Percentiles rank a stretch among this genome's conserved stretches.
These are phyloP conservation scores for Fusarium anthophilum DNA, from an alignment of 2,329 filamentous ascomycete species.

Conservation along the genomic window DNA sequence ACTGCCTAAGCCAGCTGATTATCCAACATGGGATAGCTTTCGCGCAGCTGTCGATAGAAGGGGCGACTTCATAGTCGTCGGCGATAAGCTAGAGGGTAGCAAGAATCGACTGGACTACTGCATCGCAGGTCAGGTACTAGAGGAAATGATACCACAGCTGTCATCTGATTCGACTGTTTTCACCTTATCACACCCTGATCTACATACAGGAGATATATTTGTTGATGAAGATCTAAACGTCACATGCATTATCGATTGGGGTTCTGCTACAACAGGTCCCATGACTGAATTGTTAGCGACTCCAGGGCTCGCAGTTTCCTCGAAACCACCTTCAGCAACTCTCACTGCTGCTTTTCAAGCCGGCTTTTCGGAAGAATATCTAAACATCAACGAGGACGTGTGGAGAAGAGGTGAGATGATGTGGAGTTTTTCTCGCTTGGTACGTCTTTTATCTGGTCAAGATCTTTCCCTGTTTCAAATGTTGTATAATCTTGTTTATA, in stretches of 20 bases:
- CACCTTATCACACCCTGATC: background rate
- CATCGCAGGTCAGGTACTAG: background rate
- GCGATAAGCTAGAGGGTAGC: background rate
- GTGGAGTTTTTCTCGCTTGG: conserved; percentile 24
- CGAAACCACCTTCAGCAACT: background rate
- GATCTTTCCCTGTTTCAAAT: conserved; percentile 21
- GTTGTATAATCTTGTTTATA: conserved; percentile 17
- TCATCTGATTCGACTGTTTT: accelerated
- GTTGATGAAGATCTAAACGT: background rate
- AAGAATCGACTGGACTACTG: background rate
- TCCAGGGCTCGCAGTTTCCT: background rate
- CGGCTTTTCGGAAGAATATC: background rate
- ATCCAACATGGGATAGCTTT: background rate
- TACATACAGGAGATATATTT: background rate
- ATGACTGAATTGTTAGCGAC: background rate
- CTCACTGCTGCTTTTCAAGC: background rate
- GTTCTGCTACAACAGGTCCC: background rate
- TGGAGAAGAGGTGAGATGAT: conserved; percentile 14
- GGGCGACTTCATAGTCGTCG: background rate
- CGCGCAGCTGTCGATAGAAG: background rate
- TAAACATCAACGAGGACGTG: background rate
- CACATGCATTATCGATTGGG: background rate
- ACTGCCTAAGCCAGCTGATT: background rate
- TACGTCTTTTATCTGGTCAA: conserved; percentile 28
- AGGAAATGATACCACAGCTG: background rate